Conservation (phyloP, 1,284 basidiomycete species). For the Pseudozyma hubeiensis region DNA sequence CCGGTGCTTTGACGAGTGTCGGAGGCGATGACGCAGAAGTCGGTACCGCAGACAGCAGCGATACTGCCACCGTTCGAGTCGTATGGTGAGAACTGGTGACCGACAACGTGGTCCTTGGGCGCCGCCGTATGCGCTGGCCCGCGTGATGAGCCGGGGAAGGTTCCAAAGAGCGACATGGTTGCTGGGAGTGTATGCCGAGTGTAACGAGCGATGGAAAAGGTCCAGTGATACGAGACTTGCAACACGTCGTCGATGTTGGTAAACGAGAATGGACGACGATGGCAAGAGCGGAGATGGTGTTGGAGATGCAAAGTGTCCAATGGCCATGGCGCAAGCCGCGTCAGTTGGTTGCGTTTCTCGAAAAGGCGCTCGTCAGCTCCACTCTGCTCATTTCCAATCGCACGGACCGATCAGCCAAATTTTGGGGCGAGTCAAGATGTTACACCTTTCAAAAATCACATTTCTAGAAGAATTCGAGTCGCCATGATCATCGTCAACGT, state of each 20-base stretch:
- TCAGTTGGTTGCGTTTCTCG: constrained; percentile 8
- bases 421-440: neutral
- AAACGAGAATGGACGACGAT: neutral
- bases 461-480: too few species aligned
- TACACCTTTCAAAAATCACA: neutral
- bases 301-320: constrained; percentile 18
- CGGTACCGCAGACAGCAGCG: constrained; percentile 64
- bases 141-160: constrained; percentile 45
- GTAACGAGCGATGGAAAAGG: neutral
- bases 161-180: constrained; percentile 49
- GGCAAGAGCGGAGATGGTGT: constrained; percentile 9
- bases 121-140: constrained; percentile 24
- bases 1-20: constrained; percentile 66
- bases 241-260: neutral
- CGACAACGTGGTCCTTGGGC: constrained; percentile 51
- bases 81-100: constrained; percentile 67
- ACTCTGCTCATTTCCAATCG: constrained; percentile 32
- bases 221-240: neutral
- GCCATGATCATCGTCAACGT: neutral
- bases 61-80: constrained; percentile 66
- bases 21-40: constrained; percentile 68
- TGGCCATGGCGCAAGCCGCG: constrained; percentile 12
- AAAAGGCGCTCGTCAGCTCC: constrained; percentile 40
- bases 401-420: constrained; percentile 51
- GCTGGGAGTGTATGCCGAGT: neutral